Base-by-base conservation (phyloP, 1,284 basidiomycete genomes). In the Ceratobasidium sp. region DNA sequence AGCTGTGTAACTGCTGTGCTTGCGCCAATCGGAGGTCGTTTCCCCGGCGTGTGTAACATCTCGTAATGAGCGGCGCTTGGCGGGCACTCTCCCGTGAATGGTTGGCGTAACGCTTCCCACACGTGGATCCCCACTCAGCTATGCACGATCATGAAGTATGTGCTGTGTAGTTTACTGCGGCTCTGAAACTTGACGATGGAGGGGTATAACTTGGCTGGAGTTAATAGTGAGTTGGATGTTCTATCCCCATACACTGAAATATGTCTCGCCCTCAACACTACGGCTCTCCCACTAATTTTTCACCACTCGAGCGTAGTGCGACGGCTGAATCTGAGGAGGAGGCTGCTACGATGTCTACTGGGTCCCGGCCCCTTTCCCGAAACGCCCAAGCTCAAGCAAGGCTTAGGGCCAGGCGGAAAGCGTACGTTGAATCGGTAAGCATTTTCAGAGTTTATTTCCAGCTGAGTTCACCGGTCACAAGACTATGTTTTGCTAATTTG, bases 371-470 rank as follows among this genome's bases (percentile, higher is more conserved):
- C 2, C 44, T 70, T 15, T 70, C 68, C 1, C 49, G 68, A 57
- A 70, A 70, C 22, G 68, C 68, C 2, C 68, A 59, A 32, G 68
- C 68, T 17, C 68, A 70, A 34, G 68, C 68, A n/a, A 25, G 68
- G 25, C 68, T 70, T 43, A 52, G 68, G 25, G 68, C 68, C 32
- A 52, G 68, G 17, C 52, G 68, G 29, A 70, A 70, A 37, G 68
- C 68, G 2, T 70, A 70, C 56, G 68, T 70, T n/a, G 68, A 70
- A 46, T 57, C 68, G 19, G 68, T 70, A 6, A 32, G 68, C 46
- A 29, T 15, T 32, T 22, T 43, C 4, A 46, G 1, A 2, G 6
- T 44, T 29, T 40, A 56, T 43, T 1, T 51, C 19, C 19, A 19
- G 51, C 51, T 15, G n/a, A 13, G 0, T 29, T 56, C 15, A 4